Conservation (phyloP, 305 asterid genomes). For the Fraxinus baroniana region DNA sequence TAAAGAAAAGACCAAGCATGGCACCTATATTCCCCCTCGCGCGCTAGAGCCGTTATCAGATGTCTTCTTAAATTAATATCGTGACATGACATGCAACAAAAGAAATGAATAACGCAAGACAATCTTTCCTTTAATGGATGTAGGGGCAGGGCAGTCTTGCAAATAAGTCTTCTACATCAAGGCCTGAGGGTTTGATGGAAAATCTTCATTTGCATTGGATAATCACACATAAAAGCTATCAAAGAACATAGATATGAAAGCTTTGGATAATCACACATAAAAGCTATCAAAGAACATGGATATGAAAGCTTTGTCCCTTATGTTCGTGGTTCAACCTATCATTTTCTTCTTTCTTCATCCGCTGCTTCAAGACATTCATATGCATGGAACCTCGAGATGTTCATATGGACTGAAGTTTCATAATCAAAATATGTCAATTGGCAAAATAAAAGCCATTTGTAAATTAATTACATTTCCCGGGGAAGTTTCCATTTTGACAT, state of each 20-base stretch:
- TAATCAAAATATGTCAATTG: background rate
- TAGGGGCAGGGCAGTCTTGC: background rate
- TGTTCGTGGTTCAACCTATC: background rate
- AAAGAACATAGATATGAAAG: background rate
- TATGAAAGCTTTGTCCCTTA: background rate
- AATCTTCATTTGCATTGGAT: background rate
- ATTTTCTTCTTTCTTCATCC: background rate
- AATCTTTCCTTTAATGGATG: background rate
- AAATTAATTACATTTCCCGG: background rate
- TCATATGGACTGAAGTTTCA: background rate
- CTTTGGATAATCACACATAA: too few species aligned
- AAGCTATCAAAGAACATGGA: too few species aligned
- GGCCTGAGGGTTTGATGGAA: background rate
- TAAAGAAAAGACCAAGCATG: background rate
- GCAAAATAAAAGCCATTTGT: background rate
- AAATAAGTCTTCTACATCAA: background rate
- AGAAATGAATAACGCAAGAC: background rate
- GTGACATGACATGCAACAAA: background rate
- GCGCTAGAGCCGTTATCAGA: slow-evolving; percentile 4
- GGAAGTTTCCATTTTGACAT: background rate
- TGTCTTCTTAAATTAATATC: background rate
- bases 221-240: background rate
- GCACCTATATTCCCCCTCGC: background rate
- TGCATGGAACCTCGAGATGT: too few species aligned
- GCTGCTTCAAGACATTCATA: background rate